phyloP scores from a whole-genome alignment of 2,329 filamentous ascomycete species.

The Orbilia javanica region DNA sequence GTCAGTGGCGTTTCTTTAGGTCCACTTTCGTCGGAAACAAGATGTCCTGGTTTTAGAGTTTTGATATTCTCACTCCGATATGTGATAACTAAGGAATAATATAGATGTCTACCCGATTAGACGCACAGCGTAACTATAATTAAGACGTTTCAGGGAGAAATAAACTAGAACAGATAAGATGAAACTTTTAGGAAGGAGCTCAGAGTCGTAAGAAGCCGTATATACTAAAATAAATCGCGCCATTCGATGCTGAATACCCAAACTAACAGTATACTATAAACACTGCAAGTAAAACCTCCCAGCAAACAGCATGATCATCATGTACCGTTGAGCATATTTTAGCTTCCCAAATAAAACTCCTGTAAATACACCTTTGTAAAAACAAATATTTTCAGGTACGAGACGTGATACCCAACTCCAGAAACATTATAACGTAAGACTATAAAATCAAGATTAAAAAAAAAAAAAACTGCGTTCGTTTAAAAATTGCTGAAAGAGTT shows the following conservation, averaged over 20 bases:
- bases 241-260: slow-evolving; percentile 31
- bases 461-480: not conserved
- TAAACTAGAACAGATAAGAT: not conserved
- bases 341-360: slow-evolving; percentile 21
- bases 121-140: not conserved
- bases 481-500: slow-evolving; percentile 19
- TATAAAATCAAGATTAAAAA: not conserved
- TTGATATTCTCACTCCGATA: slow-evolving; percentile 5
- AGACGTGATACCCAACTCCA: not conserved
- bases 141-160: not conserved
- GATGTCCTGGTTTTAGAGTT: not conserved
- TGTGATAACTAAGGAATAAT: not conserved
- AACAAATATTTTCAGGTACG: not conserved
- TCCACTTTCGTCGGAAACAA: slow-evolving; percentile 1
- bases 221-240: slow-evolving; percentile 25
- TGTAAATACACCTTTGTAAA: not conserved
- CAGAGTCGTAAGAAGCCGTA: slow-evolving; percentile 1
- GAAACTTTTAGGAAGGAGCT: slow-evolving; percentile 8
- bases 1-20: slow-evolving; percentile 9
- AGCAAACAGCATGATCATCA: slow-evolving; percentile 9
- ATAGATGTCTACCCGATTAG: too few relatives aligned
- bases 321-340: slow-evolving; percentile 10
- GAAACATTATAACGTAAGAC: not conserved
- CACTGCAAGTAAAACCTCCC: slow-evolving; percentile 9
- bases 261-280: not conserved